A percentile compares a stretch with the other conserved stretches of the same genome.
phyloP scores from a whole-genome alignment of 2,329 filamentous ascomycete species.

The Tricladium varicosporioides region DNA sequence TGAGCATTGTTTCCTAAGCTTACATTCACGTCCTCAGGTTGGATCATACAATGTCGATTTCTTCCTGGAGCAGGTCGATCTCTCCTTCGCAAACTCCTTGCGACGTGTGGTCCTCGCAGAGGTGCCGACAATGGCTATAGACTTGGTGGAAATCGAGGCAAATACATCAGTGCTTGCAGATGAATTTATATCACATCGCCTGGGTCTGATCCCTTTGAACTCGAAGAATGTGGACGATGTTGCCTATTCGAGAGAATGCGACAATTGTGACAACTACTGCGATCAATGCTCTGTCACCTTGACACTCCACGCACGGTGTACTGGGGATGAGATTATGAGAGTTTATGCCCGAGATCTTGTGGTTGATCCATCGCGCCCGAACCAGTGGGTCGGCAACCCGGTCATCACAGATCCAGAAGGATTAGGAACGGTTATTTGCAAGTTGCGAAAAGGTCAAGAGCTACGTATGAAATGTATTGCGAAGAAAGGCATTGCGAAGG shows the following conservation, averaged over 20 bases:
- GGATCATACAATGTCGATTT: constrained; percentile 84
- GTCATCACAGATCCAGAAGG: constrained; percentile 81
- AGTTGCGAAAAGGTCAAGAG: constrained; percentile 86
- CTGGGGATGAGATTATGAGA: constrained; percentile 82
- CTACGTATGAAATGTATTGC: constrained; percentile 88
- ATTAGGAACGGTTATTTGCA: constrained; percentile 82
- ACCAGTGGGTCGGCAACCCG: constrained; percentile 74
- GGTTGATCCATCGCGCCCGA: constrained; percentile 66
- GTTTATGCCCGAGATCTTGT: constrained; percentile 90
- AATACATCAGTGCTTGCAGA: constrained; percentile 97
- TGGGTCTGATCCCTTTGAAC: constrained; percentile 85
- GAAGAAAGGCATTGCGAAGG: constrained; percentile 98
- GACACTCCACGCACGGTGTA: constrained; percentile 81
- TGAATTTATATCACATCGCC: constrained; percentile 90
- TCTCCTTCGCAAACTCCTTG: constrained; percentile 88
- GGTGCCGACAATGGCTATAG: constrained; percentile 91
- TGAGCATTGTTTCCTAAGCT: constrained; percentile 17
- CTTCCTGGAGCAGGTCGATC: constrained; percentile 83
- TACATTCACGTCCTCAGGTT: constrained; percentile 52
- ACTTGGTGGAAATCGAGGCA: constrained; percentile 86
- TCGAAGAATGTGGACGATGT: constrained; percentile 81
- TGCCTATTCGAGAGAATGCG: constrained; percentile 88
- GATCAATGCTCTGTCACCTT: constrained; percentile 86
- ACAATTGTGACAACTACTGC: constrained; percentile 87
- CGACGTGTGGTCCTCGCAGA: constrained; percentile 90